Evolutionary conservation across 2,329 filamentous ascomycete species (phyloP).

Genomic region (Myrmaecium sp.): DNA sequence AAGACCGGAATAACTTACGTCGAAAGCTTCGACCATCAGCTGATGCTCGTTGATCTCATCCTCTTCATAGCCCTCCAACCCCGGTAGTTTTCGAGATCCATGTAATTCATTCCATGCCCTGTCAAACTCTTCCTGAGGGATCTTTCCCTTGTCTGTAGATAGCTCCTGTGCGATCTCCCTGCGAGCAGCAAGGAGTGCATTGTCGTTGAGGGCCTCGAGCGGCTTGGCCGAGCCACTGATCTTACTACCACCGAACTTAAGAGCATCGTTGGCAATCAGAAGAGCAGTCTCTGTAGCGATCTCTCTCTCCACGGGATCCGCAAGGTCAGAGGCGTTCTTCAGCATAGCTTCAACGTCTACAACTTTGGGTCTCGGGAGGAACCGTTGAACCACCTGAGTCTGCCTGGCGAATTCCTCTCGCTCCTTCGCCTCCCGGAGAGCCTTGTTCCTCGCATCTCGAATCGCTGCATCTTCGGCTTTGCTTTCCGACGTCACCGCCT

Average conservation of each 20-base stretch:
- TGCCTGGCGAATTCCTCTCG: constrained; percentile 60
- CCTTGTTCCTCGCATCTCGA: constrained; percentile 52
- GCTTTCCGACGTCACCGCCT: constrained; percentile 35
- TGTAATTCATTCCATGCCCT: constrained; percentile 34
- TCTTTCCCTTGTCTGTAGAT: constrained; percentile 32
- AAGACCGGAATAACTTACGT: constrained; percentile 33
- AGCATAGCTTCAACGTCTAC: constrained; percentile 57
- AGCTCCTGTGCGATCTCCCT: constrained; percentile 59
- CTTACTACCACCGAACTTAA: constrained; percentile 53
- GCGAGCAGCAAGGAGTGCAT: constrained; percentile 55
- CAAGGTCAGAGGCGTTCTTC: constrained; percentile 40
- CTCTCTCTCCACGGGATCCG: constrained; percentile 47
- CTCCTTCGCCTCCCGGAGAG: constrained; percentile 45
- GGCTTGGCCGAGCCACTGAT: constrained; percentile 43
- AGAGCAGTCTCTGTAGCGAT: constrained; percentile 64
- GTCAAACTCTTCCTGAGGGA: constrained; percentile 33
- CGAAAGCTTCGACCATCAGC: constrained; percentile 54
- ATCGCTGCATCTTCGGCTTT: constrained; percentile 55
- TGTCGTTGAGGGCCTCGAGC: constrained; percentile 52
- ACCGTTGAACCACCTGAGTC: constrained; percentile 79
- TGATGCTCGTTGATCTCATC: constrained; percentile 54
- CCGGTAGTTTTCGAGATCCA: constrained; percentile 42
- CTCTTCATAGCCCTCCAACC: constrained; percentile 63
- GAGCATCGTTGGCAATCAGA: constrained; percentile 68
- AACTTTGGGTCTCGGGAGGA: constrained; percentile 57